phyloP scores from a whole-genome alignment of 139 green algal genomes.

The Micractinium conductrix region DNA sequence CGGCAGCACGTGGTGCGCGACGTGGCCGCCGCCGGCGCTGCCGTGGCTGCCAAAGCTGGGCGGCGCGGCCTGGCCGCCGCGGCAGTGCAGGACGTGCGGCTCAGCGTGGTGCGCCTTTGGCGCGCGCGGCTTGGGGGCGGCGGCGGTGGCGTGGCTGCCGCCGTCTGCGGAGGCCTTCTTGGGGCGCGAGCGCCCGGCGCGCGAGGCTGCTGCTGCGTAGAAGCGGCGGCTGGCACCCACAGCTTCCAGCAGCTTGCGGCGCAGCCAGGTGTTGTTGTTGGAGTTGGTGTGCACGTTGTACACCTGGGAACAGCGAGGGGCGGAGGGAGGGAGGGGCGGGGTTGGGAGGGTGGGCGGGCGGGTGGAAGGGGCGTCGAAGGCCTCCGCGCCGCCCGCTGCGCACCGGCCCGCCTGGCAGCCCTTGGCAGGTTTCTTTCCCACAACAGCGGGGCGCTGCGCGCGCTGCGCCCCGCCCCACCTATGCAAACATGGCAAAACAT shows the following conservation, averaged over 20 bases:
- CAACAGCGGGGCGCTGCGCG: too few species aligned
- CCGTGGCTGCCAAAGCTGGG: not conserved
- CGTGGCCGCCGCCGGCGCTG: not conserved
- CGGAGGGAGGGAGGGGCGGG: not conserved
- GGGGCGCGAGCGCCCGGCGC: not conserved
- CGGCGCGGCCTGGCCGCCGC: too few species aligned
- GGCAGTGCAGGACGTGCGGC: not conserved
- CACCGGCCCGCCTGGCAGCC: too few species aligned
- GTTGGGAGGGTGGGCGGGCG: not conserved
- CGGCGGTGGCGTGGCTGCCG: not conserved
- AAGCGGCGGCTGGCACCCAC: constrained; percentile 26
- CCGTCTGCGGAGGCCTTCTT: too few species aligned
- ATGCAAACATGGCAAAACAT: too few species aligned
- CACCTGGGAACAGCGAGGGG: not conserved
- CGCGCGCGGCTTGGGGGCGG: not conserved
- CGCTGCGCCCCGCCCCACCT: too few species aligned
- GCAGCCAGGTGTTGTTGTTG: constrained; percentile 49
- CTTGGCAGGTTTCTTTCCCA: too few species aligned
- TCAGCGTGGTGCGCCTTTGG: not conserved
- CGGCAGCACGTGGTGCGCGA: not conserved
- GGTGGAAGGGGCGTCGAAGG: too few species aligned
- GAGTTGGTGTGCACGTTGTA: constrained; percentile 30
- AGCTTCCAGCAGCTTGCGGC: constrained; percentile 39
- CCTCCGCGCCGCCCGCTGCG: too few species aligned
- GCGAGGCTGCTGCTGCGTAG: constrained; percentile 5